These are phyloP conservation scores for Coprinopsis strossmayeri DNA, from an alignment of 768 basidiomycete species.

Conservation along the genomic window DNA sequence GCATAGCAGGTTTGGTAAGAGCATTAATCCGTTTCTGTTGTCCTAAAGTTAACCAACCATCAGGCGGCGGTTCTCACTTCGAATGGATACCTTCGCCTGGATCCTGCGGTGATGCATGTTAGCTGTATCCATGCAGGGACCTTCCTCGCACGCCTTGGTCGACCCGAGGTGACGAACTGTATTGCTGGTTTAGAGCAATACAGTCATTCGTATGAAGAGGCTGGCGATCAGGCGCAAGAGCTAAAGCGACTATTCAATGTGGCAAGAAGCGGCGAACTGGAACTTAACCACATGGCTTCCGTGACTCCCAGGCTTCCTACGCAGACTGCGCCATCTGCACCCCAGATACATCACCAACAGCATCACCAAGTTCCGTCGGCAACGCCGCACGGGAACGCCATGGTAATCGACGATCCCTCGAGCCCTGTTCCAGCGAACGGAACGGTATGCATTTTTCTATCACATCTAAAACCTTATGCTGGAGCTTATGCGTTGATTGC, in stretches of 20 bases:
- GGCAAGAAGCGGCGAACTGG: slow-evolving; percentile 35
- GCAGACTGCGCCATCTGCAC: slow-evolving; percentile 19
- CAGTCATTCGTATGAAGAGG: slow-evolving; percentile 81
- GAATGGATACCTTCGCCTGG: slow-evolving; percentile 85
- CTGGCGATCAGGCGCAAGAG: slow-evolving; percentile 68
- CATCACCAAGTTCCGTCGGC: slow-evolving; percentile 3
- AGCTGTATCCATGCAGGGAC: slow-evolving; percentile 80
- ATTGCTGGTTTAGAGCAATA: slow-evolving; percentile 85
- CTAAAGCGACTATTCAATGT: slow-evolving; percentile 49
- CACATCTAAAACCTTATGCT: no score
- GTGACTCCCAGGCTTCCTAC: slow-evolving; percentile 28
- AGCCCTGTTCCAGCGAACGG: neutral
- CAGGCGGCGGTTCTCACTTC: slow-evolving; percentile 78
- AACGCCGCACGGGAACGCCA: slow-evolving; percentile 8
- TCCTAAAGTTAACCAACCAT: neutral
- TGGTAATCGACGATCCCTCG: slow-evolving; percentile 5
- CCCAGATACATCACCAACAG: slow-evolving; percentile 9
- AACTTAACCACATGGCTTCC: slow-evolving; percentile 43
- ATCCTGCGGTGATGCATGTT: slow-evolving; percentile 87
- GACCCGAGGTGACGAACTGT: slow-evolving; percentile 78
- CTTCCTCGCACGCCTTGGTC: slow-evolving; percentile 74
- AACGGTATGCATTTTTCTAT: neutral
- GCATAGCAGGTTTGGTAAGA: slow-evolving; percentile 83
- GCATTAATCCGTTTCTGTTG: neutral
- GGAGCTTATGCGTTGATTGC: neutral